A percentile compares a stretch with the other conserved stretches of the same genome.
phyloP scores from a whole-genome alignment of 1,284 basidiomycete species.

The Cutaneotrichosporon sp. region DNA sequence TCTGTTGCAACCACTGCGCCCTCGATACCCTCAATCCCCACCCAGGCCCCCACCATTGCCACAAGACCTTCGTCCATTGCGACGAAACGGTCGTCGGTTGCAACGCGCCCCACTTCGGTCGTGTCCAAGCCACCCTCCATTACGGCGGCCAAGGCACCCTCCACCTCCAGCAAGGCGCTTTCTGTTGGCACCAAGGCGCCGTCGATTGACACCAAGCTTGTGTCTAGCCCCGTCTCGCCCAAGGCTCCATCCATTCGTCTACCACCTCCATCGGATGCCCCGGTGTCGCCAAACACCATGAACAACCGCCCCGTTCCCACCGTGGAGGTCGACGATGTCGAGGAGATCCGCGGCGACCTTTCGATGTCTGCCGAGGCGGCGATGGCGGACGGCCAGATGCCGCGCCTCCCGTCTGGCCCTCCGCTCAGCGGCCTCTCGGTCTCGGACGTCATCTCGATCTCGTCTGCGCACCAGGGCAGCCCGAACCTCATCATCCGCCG shows the following conservation, averaged over 20 bases:
- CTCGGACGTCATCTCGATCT: constrained; percentile 25
- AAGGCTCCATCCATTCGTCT: constrained; percentile 7
- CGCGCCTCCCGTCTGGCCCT: constrained; percentile 19
- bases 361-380: constrained; percentile 1
- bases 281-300: background rate
- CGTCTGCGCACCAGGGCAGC: constrained; percentile 15
- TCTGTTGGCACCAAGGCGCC: background rate
- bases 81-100: constrained; percentile 3
- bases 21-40: constrained; percentile 2
- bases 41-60: background rate
- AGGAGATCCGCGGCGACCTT: constrained; percentile 5
- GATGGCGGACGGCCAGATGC: background rate
- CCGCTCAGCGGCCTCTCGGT: constrained; percentile 24
- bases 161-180: background rate
- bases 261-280: background rate
- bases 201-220: background rate
- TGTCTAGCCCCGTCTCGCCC: background rate
- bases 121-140: background rate
- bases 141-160: background rate
- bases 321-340: constrained; percentile 5
- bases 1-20: background rate
- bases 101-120: background rate
- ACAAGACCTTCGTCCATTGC: constrained; percentile 2
- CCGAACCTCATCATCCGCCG: constrained; percentile 26
- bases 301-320: background rate